phyloP scores from a whole-genome alignment of 129 eudicot genomes.

The Artemisia argyi region DNA sequence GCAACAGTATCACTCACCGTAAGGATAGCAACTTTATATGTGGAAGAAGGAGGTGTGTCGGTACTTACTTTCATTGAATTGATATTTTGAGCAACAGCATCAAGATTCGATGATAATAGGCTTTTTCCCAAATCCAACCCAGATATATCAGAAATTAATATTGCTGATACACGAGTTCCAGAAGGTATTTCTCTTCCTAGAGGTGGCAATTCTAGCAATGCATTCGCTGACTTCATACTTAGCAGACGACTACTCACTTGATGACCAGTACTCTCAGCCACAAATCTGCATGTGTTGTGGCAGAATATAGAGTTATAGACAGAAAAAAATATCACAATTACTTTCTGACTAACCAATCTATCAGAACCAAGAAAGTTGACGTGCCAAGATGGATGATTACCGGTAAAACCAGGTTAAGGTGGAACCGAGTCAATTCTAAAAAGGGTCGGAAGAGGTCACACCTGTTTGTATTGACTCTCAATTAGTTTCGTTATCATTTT shows the following conservation, averaged over 20 bases:
- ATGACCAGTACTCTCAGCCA: slow-evolving; percentile 94
- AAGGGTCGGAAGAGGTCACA: too few relatives aligned
- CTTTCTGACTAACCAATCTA: slow-evolving; percentile 10
- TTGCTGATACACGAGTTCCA: slow-evolving; percentile 59
- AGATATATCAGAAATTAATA: slow-evolving; percentile 57
- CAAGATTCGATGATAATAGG: slow-evolving; percentile 25
- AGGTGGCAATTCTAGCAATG: slow-evolving; percentile 70
- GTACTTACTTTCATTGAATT: slow-evolving; percentile 21
- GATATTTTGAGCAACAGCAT: slow-evolving; percentile 24
- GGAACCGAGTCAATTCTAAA: too few relatives aligned
- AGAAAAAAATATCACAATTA: slow-evolving; percentile 5
- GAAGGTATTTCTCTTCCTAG: slow-evolving; percentile 55
- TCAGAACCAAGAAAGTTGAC: slow-evolving; percentile 7
- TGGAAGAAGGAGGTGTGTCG: slow-evolving; percentile 28
- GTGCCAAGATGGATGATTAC: neutral
- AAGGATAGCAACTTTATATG: slow-evolving; percentile 70
- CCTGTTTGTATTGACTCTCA: too few relatives aligned
- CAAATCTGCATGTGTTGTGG: slow-evolving; percentile 54
- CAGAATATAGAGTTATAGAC: slow-evolving; percentile 16
- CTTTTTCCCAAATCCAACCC: slow-evolving; percentile 33
- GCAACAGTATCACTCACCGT: slow-evolving; percentile 97
- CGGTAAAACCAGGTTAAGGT: neutral
- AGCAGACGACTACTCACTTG: slow-evolving; percentile 89
- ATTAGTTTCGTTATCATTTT: too few relatives aligned
- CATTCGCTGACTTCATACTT: slow-evolving; percentile 96